Base-by-base conservation (phyloP, 2,329 filamentous ascomycete species). In the Colletotrichum sp. region DNA sequence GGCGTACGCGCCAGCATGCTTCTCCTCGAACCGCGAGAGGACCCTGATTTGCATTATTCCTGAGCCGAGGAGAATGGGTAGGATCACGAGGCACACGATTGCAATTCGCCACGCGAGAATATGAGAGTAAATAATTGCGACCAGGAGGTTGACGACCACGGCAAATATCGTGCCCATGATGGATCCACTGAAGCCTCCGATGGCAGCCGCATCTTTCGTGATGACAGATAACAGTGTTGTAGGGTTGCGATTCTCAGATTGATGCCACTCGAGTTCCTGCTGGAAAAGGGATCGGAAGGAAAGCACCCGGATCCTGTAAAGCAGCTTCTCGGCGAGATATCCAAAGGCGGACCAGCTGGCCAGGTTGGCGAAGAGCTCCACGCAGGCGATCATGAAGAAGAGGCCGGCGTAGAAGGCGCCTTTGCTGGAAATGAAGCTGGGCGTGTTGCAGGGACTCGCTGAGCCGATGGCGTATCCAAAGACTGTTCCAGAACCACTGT, bases 41-140 rank as follows among this genome's bases (percentile, higher is more conserved):
- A 92, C 89, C 2, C 88, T 89, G 18, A 95, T 87, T 78, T 94
- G 90, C 90, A 95, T 91, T 77, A 94, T 89, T 0, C 94, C 94
- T 0, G 93, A 89, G 2, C 92, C 92, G 0, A 96, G 87, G 8
- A 95, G 89, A 12, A 95, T 84, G 0, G 94, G 94, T 0, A 95
- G 91, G 10, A 91, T 88, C 1, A 93, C 89, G 8, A 96, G 87
- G 71, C 93, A 93, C 5, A 96, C 94, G 16, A 96, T 84, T 1
- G 93, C 93, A 76, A 96, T 95, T 80, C 92, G 93, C 94, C 94
- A 96, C 4, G 93, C 93, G 63, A 96, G 87, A 60, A 95, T 91
- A 77, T 94, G 93, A 0, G 93, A 92, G 12, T 95, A 81, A 34
- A 94, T 90, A 71, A 95, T 92, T 2, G 92, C 93, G 0, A 90